A percentile compares a stretch with the other conserved stretches of the same genome.
phyloP scores from a whole-genome alignment of 1,284 basidiomycete species.

The Somion occarium region DNA sequence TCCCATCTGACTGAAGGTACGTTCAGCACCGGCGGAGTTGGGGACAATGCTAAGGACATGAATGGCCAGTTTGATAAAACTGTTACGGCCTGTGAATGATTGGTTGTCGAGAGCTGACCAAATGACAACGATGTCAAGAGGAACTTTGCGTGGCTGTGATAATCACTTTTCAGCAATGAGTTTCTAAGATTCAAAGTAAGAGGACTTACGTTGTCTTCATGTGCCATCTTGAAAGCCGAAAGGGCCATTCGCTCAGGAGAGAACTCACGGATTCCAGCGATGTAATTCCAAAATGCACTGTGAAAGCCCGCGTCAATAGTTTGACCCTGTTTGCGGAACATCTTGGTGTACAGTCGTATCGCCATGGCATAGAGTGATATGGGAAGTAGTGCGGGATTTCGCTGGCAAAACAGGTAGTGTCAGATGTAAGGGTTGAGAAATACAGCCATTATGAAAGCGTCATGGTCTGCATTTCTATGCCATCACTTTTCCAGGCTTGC shows the following conservation, averaged over 20 bases:
- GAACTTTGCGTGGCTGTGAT: background rate
- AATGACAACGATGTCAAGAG: slow-evolving; percentile 10
- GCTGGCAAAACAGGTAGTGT: slow-evolving; percentile 7
- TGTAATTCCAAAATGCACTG: background rate
- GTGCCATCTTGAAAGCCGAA: background rate
- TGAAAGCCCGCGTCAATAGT: background rate
- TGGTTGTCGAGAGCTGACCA: slow-evolving; percentile 12
- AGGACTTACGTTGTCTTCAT: background rate
- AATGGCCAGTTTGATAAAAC: slow-evolving; percentile 17
- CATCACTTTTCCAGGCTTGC: slow-evolving; percentile 34
- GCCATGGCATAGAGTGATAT: slow-evolving; percentile 30
- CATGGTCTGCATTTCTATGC: slow-evolving; percentile 33
- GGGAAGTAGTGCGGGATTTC: slow-evolving; percentile 22
- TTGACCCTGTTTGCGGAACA: slow-evolving; percentile 7
- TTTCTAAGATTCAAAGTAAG: background rate
- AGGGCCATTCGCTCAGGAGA: background rate
- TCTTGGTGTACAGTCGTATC: slow-evolving; percentile 22
- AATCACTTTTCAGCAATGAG: slow-evolving; percentile 3
- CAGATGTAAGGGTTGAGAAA: slow-evolving; percentile 32
- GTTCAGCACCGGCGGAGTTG: slow-evolving; percentile 20
- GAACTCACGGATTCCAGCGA: background rate
- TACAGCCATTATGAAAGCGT: slow-evolving; percentile 34
- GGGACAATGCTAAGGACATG: slow-evolving; percentile 18
- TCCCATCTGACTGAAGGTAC: slow-evolving; percentile 20
- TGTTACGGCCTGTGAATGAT: slow-evolving; percentile 9